Percentiles rank a stretch among this genome's conserved stretches.
phyloP scores from a whole-genome alignment of 1,139 yeast species.

The Debaryomyces coudertii region DNA sequence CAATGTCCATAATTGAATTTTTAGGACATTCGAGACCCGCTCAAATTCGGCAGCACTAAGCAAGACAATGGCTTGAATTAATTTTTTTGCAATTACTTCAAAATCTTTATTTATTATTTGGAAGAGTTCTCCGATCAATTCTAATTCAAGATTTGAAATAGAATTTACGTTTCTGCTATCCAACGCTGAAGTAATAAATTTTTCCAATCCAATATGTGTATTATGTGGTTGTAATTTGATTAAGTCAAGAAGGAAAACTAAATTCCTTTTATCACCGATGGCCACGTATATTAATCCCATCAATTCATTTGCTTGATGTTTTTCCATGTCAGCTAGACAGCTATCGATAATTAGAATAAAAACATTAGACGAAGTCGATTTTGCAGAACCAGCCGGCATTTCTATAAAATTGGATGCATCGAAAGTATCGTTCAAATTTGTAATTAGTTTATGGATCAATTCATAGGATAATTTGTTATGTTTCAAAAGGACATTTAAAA shows the following conservation, averaged over 20 bases:
- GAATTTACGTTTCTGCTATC: slow-evolving; percentile 21
- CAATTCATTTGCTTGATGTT: slow-evolving; percentile 25
- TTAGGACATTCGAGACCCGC: slow-evolving; percentile 22
- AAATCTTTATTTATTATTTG: slow-evolving; percentile 24
- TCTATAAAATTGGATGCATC: slow-evolving; percentile 25
- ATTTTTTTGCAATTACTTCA: slow-evolving; percentile 33
- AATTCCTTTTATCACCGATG: slow-evolving; percentile 25
- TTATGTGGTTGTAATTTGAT: slow-evolving; percentile 13
- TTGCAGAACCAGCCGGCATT: slow-evolving; percentile 7
- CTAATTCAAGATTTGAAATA: slow-evolving; percentile 25
- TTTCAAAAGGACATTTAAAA: slow-evolving; percentile 27
- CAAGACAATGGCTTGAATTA: slow-evolving; percentile 40
- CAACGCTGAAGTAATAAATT: slow-evolving; percentile 23
- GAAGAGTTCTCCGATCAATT: slow-evolving; percentile 31
- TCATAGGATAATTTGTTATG: slow-evolving; percentile 22
- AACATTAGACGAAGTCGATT: slow-evolving; percentile 12
- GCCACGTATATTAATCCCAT: slow-evolving; percentile 26
- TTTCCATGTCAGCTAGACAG: slow-evolving; percentile 17
- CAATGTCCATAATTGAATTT: slow-evolving; percentile 33
- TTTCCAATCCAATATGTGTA: slow-evolving; percentile 17
- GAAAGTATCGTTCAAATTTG: slow-evolving; percentile 35
- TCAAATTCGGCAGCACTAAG: slow-evolving; percentile 30
- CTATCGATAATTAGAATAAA: slow-evolving; percentile 15
- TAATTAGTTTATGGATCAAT: slow-evolving; percentile 22
- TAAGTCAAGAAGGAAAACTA: slow-evolving; percentile 26